Evolutionary conservation across 2,329 filamentous ascomycete species (phyloP).

Genomic region (Paraphaeosphaeria sporulosa): DNA sequence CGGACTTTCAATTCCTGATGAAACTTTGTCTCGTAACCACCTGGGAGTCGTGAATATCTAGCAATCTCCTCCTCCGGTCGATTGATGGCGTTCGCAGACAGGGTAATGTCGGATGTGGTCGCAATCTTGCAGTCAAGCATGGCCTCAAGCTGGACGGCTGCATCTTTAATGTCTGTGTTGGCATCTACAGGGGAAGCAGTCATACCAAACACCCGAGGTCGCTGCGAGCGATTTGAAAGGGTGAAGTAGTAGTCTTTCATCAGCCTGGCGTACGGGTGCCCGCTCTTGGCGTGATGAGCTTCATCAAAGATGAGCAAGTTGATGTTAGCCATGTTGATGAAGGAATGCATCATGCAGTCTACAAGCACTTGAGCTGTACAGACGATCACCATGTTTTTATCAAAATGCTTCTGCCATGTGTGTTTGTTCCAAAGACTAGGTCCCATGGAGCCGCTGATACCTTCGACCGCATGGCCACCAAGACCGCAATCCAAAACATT

Average conservation of each 20-base stretch:
- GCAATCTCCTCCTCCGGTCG: conserved; percentile 67
- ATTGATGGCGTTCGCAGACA: conserved; percentile 66
- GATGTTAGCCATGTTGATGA: conserved; percentile 80
- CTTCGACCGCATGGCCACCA: conserved; percentile 71
- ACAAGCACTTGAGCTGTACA: conserved; percentile 90
- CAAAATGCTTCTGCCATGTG: conserved; percentile 66
- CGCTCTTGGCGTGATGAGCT: conserved; percentile 94
- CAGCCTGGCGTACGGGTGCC: conserved; percentile 87
- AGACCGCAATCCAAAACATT: conserved; percentile 83
- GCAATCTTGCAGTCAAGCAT: conserved; percentile 84
- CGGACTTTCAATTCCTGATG: conserved; percentile 63
- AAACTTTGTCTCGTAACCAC: conserved; percentile 69
- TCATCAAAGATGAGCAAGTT: conserved; percentile 95
- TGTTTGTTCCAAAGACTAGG: conserved; percentile 67
- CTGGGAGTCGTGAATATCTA: conserved; percentile 61
- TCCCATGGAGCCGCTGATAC: conserved; percentile 75
- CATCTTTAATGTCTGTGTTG: conserved; percentile 73
- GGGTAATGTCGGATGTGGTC: conserved; percentile 70
- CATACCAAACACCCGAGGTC: conserved; percentile 91
- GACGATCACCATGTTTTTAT: conserved; percentile 81
- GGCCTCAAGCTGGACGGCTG: conserved; percentile 75
- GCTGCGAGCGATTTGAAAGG: conserved; percentile 52
- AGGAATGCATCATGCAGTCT: conserved; percentile 79
- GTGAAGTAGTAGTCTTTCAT: conserved; percentile 84
- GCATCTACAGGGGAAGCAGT: conserved; percentile 94